Percentiles rank a stretch among this genome's conserved stretches.
Conservation (phyloP, 768 basidiomycete genomes). For the Pisolithus orientalis region DNA sequence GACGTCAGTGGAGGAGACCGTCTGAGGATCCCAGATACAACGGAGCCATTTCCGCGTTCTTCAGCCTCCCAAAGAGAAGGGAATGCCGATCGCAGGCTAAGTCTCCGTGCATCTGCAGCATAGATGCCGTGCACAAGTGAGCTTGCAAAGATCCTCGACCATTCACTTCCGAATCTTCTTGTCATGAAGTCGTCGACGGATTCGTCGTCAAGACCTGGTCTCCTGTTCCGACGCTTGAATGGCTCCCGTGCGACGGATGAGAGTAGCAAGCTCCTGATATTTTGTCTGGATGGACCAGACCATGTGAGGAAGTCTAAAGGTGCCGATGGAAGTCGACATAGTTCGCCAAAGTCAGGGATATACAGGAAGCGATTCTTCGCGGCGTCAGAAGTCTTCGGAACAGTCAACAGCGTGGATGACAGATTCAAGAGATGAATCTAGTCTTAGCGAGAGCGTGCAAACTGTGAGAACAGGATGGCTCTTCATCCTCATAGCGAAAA, state of each 20-base stretch:
- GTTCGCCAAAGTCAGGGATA: constrained; percentile 43
- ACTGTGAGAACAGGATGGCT: constrained; percentile 5
- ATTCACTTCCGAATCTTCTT: constrained; percentile 62
- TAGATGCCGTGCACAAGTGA: constrained; percentile 92
- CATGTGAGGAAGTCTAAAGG: constrained; percentile 32
- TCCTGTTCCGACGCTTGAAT: constrained; percentile 41
- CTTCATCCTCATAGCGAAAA: background rate
- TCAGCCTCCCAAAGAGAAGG: constrained; percentile 68
- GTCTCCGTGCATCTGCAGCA: constrained; percentile 69
- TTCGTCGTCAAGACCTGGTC: constrained; percentile 53
- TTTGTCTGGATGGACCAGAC: constrained; percentile 23
- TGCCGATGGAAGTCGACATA: constrained; percentile 46
- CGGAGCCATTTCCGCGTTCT: constrained; percentile 59
- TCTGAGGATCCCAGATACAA: constrained; percentile 53
- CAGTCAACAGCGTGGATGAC: constrained; percentile 52
- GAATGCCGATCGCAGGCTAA: constrained; percentile 77
- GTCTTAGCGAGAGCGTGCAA: constrained; percentile 7
- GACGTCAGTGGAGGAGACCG: constrained; percentile 9
- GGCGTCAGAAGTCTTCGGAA: constrained; percentile 60
- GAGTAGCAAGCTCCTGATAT: constrained; percentile 41
- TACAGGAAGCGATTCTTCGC: constrained; percentile 75
- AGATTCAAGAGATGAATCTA: constrained; percentile 78
- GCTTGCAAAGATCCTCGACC: constrained; percentile 72
- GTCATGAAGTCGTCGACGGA: constrained; percentile 73
- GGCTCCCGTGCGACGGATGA: constrained; percentile 54